These are phyloP conservation scores for Lactarius evosmus DNA, from an alignment of 768 basidiomycete species.

Conservation along the genomic window DNA sequence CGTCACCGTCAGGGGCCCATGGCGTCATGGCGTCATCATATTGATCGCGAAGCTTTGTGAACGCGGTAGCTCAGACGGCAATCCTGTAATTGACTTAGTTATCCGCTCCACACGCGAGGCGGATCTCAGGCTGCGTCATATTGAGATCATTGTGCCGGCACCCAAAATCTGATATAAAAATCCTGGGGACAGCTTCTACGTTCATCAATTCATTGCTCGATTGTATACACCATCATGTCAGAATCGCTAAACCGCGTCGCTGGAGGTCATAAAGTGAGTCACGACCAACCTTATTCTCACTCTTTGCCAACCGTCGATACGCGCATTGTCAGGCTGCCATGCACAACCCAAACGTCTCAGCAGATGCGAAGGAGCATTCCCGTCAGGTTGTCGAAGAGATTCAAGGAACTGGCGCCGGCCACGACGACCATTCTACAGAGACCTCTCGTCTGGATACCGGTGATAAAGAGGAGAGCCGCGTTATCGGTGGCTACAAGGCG, in stretches of 20 bases:
- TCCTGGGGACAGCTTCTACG: neutral
- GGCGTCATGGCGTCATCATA: neutral
- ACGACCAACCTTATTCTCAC: neutral
- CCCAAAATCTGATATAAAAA: neutral
- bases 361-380: conserved; percentile 36
- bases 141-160: conserved; percentile 1
- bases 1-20: too few species aligned
- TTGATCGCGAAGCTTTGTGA: neutral
- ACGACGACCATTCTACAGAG: conserved; percentile 2
- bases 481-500: conserved; percentile 34
- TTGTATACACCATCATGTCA: neutral
- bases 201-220: neutral
- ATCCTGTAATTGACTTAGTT: too few species aligned
- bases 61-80: neutral
- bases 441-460: neutral
- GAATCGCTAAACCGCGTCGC: conserved; percentile 6
- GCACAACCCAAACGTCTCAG: conserved; percentile 35
- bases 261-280: conserved; percentile 13
- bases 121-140: conserved; percentile 10
- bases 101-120: too few species aligned
- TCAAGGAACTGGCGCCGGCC: conserved; percentile 20
- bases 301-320: neutral
- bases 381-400: conserved; percentile 31
- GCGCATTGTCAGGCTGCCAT: conserved; percentile 29
- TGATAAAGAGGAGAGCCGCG: conserved; percentile 30